Base-by-base conservation (phyloP, 805 yeast species). In the Metschnikowia baotianmanensis region DNA sequence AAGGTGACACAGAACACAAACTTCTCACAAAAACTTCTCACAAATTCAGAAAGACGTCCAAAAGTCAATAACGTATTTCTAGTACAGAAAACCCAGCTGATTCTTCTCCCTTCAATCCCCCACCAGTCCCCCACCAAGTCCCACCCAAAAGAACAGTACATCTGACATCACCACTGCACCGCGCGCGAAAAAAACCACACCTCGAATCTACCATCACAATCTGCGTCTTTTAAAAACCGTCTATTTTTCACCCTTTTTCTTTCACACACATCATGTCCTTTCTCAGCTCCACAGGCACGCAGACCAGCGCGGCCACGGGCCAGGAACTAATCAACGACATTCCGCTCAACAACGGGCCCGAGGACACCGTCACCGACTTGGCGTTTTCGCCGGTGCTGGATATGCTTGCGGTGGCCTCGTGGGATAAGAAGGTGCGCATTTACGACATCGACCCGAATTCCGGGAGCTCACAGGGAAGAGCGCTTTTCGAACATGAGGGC, bases 351-450 rank as follows among this genome's bases (percentile, higher is more conserved):
- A 83, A 84, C 55, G 86, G 91, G 3, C 96, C 96, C n/a, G 95
- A 86, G 47, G 99, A 93, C 61, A 82, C 96, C 2, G 75, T 93
- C 13, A 76, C 90, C 4, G 95, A 86, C 52, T 61, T 93, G 41
- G 71, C 88, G 15, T 93, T 91, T 65, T 86, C 96, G 10, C 87
- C 98, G 12, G 85, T 75, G 50, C 91, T 84, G 15, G 96, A 93
- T 50, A 71, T 80, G 43, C 61, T 93, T 45, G 78, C 95, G 3
- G 93, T 80, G 3, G 77, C 95, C 13, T 83, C 95, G 13, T 93
- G 99, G 99, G 99, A 93, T 65, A 86, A 84, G 54, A 89, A 88
- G 59, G 96, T 88, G 30, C 76, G 98, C 46, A 82, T 93, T 40
- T 93, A 93, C 71, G 98, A 93, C 62, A 80, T 90, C 13, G 76